Evolutionary conservation across 208 protist species (phyloP).

Genomic region (Endotrypanum monterogeii): DNA sequence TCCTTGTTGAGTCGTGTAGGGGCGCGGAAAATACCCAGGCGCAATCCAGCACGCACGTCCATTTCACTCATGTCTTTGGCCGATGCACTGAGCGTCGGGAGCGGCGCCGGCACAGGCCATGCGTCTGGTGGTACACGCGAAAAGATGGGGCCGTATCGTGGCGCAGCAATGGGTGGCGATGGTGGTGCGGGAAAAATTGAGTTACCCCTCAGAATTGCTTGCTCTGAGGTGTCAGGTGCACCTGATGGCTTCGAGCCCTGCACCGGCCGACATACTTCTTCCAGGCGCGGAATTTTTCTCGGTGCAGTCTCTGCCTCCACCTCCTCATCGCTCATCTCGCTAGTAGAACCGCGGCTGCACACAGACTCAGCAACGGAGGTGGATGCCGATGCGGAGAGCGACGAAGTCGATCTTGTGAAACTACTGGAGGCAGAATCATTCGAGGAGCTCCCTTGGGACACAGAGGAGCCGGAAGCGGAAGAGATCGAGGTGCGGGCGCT

Average conservation of each 20-base stretch:
- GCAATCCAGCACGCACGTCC: constrained; percentile 31
- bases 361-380: neutral
- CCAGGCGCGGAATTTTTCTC: constrained; percentile 20
- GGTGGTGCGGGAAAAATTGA: constrained; percentile 5
- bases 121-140: neutral
- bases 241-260: neutral
- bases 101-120: constrained; percentile 12
- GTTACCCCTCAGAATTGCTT: neutral
- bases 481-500: neutral
- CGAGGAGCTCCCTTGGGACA: neutral
- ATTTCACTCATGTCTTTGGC: constrained; percentile 33
- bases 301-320: neutral
- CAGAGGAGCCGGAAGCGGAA: constrained; percentile 3
- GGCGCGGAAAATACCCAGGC: constrained; percentile 24
- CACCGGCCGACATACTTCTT: constrained; percentile 3
- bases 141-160: constrained; percentile 23
- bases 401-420: neutral
- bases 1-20: constrained; percentile 24
- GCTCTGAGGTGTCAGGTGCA: neutral
- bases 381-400: neutral
- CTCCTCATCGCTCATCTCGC: neutral
- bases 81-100: constrained; percentile 29
- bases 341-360: neutral
- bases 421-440: neutral
- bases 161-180: neutral